These are phyloP conservation scores for Rhodotorula graminis DNA, from an alignment of 768 basidiomycete species.

Conservation along the genomic window DNA sequence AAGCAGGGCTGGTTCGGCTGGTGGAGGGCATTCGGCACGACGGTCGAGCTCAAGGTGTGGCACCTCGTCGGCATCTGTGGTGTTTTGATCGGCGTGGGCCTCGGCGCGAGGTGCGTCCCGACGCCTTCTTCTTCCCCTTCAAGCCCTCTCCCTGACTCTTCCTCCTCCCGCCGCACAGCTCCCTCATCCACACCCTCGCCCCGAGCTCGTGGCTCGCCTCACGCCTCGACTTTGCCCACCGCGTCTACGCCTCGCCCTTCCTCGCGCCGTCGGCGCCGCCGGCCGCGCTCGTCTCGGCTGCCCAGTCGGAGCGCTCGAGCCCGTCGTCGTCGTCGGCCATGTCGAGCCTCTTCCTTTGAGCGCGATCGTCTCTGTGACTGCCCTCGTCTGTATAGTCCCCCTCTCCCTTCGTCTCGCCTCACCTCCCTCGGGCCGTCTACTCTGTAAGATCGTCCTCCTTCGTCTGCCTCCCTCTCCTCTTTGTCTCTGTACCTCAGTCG, in stretches of 20 bases:
- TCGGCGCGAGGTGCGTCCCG: conserved; percentile 23
- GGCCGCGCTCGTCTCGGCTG: background rate
- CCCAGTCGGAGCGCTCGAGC: background rate
- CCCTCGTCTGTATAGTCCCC: background rate
- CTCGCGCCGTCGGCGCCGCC: background rate
- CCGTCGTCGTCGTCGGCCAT: background rate
- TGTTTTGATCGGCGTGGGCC: conserved; percentile 20
- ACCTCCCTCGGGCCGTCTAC: background rate
- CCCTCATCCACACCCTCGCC: background rate
- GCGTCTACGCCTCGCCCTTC: background rate
- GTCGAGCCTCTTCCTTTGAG: background rate
- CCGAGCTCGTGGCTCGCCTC: background rate
- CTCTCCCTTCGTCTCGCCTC: background rate
- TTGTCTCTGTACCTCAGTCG: background rate
- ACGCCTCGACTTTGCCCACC: conserved; percentile 3
- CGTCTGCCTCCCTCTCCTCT: background rate
- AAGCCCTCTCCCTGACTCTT: background rate
- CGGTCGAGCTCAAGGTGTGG: conserved; percentile 33
- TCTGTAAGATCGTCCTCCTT: background rate
- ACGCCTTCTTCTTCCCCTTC: background rate
- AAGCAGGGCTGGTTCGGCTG: conserved; percentile 16
- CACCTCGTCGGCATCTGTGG: conserved; percentile 33
- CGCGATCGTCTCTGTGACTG: background rate
- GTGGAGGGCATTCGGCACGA: background rate
- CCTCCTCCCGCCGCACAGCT: background rate